These are phyloP conservation scores for Phytophthora sp. DNA, from an alignment of 352 stramenopile genomes.

Conservation along the genomic window DNA sequence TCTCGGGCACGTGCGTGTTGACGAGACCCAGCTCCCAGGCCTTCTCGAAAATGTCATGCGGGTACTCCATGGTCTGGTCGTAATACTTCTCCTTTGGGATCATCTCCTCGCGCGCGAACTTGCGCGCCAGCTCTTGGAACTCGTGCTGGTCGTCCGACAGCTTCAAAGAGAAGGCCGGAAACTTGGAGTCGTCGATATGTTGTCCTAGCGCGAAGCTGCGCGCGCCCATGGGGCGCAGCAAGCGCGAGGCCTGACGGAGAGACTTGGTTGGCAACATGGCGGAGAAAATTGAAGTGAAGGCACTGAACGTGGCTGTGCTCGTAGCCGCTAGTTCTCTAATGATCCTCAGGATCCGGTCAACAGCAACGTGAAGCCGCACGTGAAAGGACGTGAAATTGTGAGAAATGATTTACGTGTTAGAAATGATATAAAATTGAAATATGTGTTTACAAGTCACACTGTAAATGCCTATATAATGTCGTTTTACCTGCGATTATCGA, in stretches of 20 bases:
- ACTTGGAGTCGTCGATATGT: conserved; percentile 63
- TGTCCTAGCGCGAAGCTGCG: conserved; percentile 50
- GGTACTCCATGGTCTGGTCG: conserved; percentile 88
- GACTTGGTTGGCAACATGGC: conserved; percentile 26
- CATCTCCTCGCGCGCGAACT: conserved; percentile 92
- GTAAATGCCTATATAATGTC: no score
- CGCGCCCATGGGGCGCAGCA: conserved; percentile 22
- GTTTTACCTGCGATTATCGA: not conserved
- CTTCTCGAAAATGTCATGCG: conserved; percentile 88
- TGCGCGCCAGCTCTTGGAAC: conserved; percentile 85
- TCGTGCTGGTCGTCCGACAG: conserved; percentile 88
- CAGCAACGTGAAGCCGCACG: not conserved
- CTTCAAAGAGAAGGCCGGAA: conserved; percentile 73
- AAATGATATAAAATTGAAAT: no score
- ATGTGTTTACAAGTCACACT: no score
- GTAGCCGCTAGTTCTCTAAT: conserved; percentile 22
- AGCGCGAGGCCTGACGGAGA: conserved; percentile 11
- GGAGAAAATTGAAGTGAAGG: no score
- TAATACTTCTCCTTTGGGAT: conserved; percentile 87
- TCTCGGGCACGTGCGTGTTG: conserved; percentile 88
- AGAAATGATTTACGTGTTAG: no score
- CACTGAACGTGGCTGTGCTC: no score
- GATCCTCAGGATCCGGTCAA: conserved; percentile 9
- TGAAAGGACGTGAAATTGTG: conserved; percentile 15
- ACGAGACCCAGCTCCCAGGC: conserved; percentile 89